Evolutionary conservation across 257 asterid species (phyloP).

Genomic region (Solanum corneliomulleri): DNA sequence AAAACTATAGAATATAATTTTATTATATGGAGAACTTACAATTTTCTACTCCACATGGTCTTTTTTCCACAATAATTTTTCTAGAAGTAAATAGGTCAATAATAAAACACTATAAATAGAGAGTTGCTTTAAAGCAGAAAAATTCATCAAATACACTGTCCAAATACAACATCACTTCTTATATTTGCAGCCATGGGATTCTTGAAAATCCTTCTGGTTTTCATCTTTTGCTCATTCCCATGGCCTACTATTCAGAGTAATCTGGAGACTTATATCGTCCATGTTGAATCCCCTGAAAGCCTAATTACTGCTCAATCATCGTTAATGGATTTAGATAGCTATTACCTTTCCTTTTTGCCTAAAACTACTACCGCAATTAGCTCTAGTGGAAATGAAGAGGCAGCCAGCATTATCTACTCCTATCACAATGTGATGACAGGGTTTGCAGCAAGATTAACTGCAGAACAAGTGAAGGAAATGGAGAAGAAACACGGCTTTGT

Average conservation of each 20-base stretch:
- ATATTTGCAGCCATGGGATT: neutral
- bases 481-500: neutral
- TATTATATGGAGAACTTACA: no score
- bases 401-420: neutral
- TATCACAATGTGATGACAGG: slow-evolving; percentile 12
- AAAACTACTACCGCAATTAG: no score
- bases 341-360: no score
- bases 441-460: slow-evolving; percentile 15
- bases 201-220: neutral
- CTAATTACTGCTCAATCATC: neutral
- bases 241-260: neutral
- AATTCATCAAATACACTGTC: neutral
- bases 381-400: no score
- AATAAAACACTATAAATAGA: neutral
- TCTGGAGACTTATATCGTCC: slow-evolving; percentile 29
- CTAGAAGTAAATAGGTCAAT: no score
- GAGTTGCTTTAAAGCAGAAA: neutral
- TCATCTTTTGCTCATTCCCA: neutral
- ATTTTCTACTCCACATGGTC: no score
- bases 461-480: slow-evolving; percentile 3
- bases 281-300: slow-evolving; percentile 3
- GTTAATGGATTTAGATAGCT: no score
- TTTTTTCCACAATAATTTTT: no score
- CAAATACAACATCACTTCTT: neutral
- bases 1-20: no score